phyloP scores from a whole-genome alignment of 2,329 filamentous ascomycete species.

The Hirsutella minnesotensis region DNA sequence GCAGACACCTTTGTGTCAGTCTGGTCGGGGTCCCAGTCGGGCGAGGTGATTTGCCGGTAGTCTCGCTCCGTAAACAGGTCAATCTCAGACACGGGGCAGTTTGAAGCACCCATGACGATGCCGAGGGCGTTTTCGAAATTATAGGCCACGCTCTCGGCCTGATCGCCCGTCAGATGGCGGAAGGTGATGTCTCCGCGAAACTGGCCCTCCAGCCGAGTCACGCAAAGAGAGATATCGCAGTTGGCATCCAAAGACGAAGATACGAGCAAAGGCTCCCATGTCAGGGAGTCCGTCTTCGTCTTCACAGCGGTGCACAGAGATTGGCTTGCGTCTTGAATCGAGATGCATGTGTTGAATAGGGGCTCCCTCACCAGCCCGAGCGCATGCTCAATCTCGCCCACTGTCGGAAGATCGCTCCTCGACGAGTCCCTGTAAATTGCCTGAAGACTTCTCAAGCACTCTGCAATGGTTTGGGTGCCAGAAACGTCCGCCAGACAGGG shows the following conservation, averaged over 20 bases:
- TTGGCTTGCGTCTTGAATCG: conserved; percentile 28
- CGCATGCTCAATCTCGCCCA: conserved; percentile 34
- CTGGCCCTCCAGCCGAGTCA: conserved; percentile 27
- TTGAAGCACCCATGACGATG: conserved; percentile 29
- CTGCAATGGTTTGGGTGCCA: conserved; percentile 17
- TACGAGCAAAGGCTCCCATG: conserved; percentile 7
- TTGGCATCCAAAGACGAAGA: conserved; percentile 16
- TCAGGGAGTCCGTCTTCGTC: background rate
- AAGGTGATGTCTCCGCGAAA: conserved; percentile 33
- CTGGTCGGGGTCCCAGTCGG: conserved; percentile 32
- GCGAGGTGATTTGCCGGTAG: conserved; percentile 39
- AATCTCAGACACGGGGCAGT: conserved; percentile 29
- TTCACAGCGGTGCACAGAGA: background rate
- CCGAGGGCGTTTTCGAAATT: conserved; percentile 41
- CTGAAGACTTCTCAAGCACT: conserved; percentile 20
- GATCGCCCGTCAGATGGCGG: conserved; percentile 27
- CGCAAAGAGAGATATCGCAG: conserved; percentile 33
- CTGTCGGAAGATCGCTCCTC: conserved; percentile 30
- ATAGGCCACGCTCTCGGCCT: conserved; percentile 34
- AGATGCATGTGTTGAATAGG: conserved; percentile 40
- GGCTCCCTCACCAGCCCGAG: conserved; percentile 27
- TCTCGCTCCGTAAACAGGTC: conserved; percentile 41
- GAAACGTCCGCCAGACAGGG: conserved; percentile 18
- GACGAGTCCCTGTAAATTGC: conserved; percentile 11
- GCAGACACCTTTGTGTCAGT: conserved; percentile 26